phyloP scores from a whole-genome alignment of 164 flowering plant species.

The Malania oleifera region DNA sequence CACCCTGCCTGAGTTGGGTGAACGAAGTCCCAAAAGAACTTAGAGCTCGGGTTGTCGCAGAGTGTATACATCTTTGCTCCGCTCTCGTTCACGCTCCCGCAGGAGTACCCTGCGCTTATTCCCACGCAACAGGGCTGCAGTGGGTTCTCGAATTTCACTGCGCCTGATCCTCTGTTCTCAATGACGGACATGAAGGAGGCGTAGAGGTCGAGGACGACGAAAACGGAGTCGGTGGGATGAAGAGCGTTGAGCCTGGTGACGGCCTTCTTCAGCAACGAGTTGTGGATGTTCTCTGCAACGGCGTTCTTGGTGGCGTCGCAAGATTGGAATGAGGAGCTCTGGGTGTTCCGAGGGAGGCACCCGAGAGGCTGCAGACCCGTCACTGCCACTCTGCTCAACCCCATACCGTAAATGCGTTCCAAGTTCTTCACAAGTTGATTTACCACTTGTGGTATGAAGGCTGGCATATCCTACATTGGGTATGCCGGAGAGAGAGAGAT shows the following conservation, averaged over 20 bases:
- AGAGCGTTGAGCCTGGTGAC: constrained; percentile 48
- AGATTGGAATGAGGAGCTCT: constrained; percentile 23
- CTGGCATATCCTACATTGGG: constrained; percentile 30
- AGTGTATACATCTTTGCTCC: constrained; percentile 45
- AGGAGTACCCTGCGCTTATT: constrained; percentile 17
- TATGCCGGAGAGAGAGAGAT: too few species aligned
- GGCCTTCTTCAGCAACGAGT: constrained; percentile 41
- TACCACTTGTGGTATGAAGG: constrained; percentile 43
- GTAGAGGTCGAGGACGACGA: constrained; percentile 50
- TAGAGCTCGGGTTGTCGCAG: constrained; percentile 37
- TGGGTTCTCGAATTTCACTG: constrained; percentile 40
- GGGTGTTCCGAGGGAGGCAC: constrained; percentile 54
- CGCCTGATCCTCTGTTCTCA: constrained; percentile 20
- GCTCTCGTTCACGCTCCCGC: constrained; percentile 37
- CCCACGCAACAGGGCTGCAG: constrained; percentile 60
- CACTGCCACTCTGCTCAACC: constrained; percentile 49
- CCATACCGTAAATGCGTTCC: constrained; percentile 36
- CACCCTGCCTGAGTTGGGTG: constrained; percentile 67
- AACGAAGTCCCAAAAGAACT: constrained; percentile 55
- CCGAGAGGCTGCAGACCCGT: constrained; percentile 55
- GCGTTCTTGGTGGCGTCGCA: constrained; percentile 45
- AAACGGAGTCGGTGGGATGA: constrained; percentile 21
- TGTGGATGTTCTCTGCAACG: constrained; percentile 43
- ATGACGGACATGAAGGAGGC: constrained; percentile 43
- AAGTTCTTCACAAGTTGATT: constrained; percentile 45